Percentiles rank a stretch among this genome's conserved stretches.
phyloP scores from a whole-genome alignment of 2,329 filamentous ascomycete genomes.

The Cytospora piceae region DNA sequence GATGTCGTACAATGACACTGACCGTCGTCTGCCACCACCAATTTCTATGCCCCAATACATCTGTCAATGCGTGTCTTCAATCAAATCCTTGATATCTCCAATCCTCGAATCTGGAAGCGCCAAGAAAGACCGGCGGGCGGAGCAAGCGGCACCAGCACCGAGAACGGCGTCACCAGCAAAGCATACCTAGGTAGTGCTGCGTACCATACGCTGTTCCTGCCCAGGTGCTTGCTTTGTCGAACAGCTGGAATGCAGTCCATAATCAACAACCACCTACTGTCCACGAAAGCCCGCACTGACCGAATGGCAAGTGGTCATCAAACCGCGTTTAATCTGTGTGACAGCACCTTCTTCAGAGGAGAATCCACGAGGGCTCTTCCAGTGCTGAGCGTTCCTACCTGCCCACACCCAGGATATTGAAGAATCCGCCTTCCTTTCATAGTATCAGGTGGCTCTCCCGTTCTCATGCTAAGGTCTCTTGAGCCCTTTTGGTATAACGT shows the following conservation, averaged over 20 bases:
- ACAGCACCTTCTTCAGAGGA: background rate
- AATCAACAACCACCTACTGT: background rate
- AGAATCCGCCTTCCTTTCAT: background rate
- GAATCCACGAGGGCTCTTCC: background rate
- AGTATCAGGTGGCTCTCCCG: background rate
- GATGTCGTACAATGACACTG: background rate
- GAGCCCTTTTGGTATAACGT: background rate
- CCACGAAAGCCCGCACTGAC: background rate
- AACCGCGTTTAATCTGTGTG: constrained; percentile 19
- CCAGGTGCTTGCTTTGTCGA: constrained; percentile 38
- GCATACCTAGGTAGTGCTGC: background rate
- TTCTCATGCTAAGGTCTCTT: background rate
- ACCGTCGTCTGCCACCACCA: background rate
- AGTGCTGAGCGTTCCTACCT: background rate
- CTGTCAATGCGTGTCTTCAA: background rate
- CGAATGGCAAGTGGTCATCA: constrained; percentile 34
- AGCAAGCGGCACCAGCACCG: background rate
- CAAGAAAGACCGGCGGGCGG: background rate
- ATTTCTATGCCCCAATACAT: background rate
- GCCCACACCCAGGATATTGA: background rate
- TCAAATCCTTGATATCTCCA: background rate
- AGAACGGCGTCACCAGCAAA: background rate
- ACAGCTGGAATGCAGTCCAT: constrained; percentile 21
- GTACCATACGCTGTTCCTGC: constrained; percentile 9
- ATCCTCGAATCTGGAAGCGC: background rate